Conservation (phyloP, 495 filamentous ascomycete species). For the Aspergillus wentii region DNA sequence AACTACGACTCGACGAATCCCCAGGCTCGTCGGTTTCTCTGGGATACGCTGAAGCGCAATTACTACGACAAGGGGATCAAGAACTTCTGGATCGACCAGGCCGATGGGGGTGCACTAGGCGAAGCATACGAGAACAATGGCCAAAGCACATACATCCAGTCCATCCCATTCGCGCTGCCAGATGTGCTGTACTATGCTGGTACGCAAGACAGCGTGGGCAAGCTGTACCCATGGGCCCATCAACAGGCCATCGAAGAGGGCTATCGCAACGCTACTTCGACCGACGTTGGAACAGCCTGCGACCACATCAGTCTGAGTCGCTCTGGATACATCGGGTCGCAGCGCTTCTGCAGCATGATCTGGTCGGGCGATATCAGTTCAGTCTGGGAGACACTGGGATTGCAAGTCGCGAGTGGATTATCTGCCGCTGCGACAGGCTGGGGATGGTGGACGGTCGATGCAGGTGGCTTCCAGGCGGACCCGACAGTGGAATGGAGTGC, state of each 20-base stretch:
- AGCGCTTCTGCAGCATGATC: slow-evolving; percentile 27
- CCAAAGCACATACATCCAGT: slow-evolving; percentile 22
- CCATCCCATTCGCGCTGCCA: slow-evolving; percentile 19
- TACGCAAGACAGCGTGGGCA: slow-evolving; percentile 20
- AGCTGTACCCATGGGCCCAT: slow-evolving; percentile 28
- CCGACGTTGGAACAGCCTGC: slow-evolving; percentile 13
- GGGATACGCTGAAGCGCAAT: slow-evolving; percentile 48
- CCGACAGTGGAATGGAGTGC: slow-evolving; percentile 21
- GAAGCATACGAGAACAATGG: slow-evolving; percentile 29
- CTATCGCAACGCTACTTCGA: slow-evolving; percentile 18
- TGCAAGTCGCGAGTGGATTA: slow-evolving; percentile 21
- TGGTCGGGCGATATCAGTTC: slow-evolving; percentile 27
- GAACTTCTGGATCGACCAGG: slow-evolving; percentile 41
- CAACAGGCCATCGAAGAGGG: slow-evolving; percentile 27
- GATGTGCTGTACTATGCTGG: slow-evolving; percentile 24
- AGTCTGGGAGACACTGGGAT: slow-evolving; percentile 24
- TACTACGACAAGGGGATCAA: slow-evolving; percentile 55
- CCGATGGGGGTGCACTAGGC: slow-evolving; percentile 24
- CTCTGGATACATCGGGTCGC: slow-evolving; percentile 26
- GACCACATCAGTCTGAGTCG: slow-evolving; percentile 22
- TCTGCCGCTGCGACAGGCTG: slow-evolving; percentile 23
- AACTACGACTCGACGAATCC: slow-evolving; percentile 36
- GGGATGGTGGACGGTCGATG: slow-evolving; percentile 30
- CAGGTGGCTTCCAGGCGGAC: slow-evolving; percentile 27
- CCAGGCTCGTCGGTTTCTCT: slow-evolving; percentile 44